Evolutionary conservation across 768 basidiomycete genomes (phyloP), one percentile per base, ranked within the genome.

Genomic region (Pulveroboletus sp.): DNA sequence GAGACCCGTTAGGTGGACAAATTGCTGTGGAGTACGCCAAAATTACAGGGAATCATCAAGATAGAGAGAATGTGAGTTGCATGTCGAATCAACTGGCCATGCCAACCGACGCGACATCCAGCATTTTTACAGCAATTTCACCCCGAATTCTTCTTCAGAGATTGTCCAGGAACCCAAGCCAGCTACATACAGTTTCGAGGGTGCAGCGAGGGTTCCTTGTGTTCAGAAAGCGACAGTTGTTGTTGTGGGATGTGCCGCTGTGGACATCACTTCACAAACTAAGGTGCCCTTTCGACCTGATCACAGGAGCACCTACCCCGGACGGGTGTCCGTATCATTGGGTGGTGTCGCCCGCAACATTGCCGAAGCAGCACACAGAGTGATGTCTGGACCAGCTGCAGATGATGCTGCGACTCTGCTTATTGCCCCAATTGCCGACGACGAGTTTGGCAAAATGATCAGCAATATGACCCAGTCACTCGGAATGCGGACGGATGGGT

Each of bases 311-410:
- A 98, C 94, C 0, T 78, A 78, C 11, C 92, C 93, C 0, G 96
- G 96, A 10, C 72, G 64, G 12, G 81, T 98, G 22, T 71, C 74
- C 14, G 52, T 94, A 32, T 78, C 86, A 0, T 71, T 89, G 6
- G 95, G 95, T 2, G 95, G 95, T 24, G 95, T 99, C 13, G 93
- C 81, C 1, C 83, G 94, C n/a, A 99, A 99, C 64, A 81, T 99
- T 36, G 89, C 94, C 3, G 93, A 97, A 65, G 90, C 93, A 1
- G 78, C 92, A 6, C 83, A 89, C 63, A 81, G 89, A 24, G 65
- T 86, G 6, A 63, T 83, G 51, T 60, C 70, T 36, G 53, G 41
- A 32, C 65, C 68, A 7, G 57, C 68, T 9, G 56, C 60, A 17
- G 50, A 47, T 12, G 48, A 59, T 16, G 24, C 54, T 12, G 68